Evolutionary conservation across 768 basidiomycete species (phyloP).

Genomic region (Pleurotus ostreatus): DNA sequence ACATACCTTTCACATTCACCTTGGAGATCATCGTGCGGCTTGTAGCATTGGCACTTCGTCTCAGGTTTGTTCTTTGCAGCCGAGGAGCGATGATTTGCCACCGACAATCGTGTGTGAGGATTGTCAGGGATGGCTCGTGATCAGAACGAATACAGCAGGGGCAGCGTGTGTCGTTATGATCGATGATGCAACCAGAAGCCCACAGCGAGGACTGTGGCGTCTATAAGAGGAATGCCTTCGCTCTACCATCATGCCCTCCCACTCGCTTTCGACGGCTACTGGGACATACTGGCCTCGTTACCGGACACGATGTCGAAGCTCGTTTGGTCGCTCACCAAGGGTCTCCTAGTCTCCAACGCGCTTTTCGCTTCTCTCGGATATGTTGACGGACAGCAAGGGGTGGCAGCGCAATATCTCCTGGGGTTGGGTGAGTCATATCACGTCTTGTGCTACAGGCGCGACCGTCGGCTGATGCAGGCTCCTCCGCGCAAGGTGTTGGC

Average conservation of each 20-base stretch:
- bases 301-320: conserved; percentile 33
- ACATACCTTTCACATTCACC: not conserved
- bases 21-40: not conserved
- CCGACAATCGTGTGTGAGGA: not conserved
- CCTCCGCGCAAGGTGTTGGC: conserved; percentile 45
- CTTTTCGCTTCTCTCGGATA: conserved; percentile 22
- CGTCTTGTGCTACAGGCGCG: not conserved
- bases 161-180: not conserved
- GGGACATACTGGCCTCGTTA: conserved; percentile 31
- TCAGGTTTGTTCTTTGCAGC: too few relatives aligned
- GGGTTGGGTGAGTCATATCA: conserved; percentile 46
- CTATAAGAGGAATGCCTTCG: conserved; percentile 25
- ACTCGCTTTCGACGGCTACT: conserved; percentile 23
- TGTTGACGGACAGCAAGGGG: conserved; percentile 20
- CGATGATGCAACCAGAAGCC: not conserved
- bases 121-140: conserved; percentile 5
- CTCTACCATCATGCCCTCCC: conserved; percentile 31
- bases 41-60: not conserved
- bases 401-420: conserved; percentile 46
- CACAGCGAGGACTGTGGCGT: not conserved
- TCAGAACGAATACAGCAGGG: not conserved
- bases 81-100: too few relatives aligned
- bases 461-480: not conserved
- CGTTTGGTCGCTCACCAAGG: conserved; percentile 35
- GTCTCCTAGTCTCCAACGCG: conserved; percentile 35